Evolutionary conservation across 1,284 basidiomycete species (phyloP), one percentile per base, ranked within the genome.

Genomic region (Microbotryomycetes sp.): DNA sequence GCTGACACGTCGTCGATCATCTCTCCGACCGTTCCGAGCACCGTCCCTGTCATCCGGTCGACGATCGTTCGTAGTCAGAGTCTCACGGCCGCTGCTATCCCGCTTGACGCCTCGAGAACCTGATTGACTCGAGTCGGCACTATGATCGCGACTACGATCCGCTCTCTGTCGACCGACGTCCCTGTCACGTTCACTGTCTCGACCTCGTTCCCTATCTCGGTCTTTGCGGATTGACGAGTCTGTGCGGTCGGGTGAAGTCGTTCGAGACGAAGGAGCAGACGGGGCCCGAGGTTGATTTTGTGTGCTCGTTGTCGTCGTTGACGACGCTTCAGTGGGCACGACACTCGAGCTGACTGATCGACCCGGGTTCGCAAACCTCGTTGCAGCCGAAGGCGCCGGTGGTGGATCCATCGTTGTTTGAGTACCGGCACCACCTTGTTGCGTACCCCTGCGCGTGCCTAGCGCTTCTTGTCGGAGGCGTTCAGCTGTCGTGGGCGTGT

Each of bases 191-290:
- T 59, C 55, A 45, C 35, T 56, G 5, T 57, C 54, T 15, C 59
- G 54, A 3, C 60, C 59, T 9, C 46, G 35, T 27, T 69, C 66
- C 27, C 59, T 60, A n/a, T 61, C 76, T 41, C 73, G 74, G 4
- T 80, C 77, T 7, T 79, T 77, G 24, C 75, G 74, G 54, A 77
- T 76, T 3, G 49, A 46, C 45, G 45, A 24, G 18, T 59, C 52
- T 27, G 35, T 47, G 21, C 54, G 35, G 16, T 54, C 45, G 26
- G 57, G 56, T 5, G 55, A 54, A 29, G 35, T 9, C 35, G 18
- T 18, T 41, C 35, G 74, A 71, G 9, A 81, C 79, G 55, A 74
- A 70, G 30, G n/a, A n/a, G n/a, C n/a, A n/a, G n/a, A n/a, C n/a
- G n/a, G n/a, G 75, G 61, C 9, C 67, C 53, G 28, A 57, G 61